phyloP scores from a whole-genome alignment of 306 rosid genomes.

The Gleditsia sinensis region DNA sequence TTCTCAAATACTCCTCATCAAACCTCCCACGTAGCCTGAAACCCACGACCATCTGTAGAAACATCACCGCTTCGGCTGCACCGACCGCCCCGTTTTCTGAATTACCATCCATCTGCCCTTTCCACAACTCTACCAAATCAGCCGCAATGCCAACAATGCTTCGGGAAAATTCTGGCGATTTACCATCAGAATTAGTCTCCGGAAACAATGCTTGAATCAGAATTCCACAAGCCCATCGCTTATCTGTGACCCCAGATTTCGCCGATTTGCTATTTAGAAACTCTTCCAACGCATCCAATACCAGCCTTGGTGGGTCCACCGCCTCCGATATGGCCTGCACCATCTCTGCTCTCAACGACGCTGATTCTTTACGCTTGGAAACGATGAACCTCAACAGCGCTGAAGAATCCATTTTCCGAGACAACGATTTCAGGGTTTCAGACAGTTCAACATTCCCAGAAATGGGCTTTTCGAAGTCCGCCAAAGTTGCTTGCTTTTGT shows the following conservation, averaged over 20 bases:
- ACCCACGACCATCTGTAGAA: slow-evolving; percentile 75
- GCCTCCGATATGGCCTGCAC: slow-evolving; percentile 60
- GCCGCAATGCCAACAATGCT: slow-evolving; percentile 56
- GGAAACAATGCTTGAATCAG: slow-evolving; percentile 69
- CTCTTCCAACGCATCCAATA: slow-evolving; percentile 63
- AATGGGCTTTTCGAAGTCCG: slow-evolving; percentile 40
- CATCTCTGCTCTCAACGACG: slow-evolving; percentile 62
- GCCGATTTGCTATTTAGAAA: slow-evolving; percentile 52
- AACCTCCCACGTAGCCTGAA: slow-evolving; percentile 51
- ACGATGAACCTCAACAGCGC: slow-evolving; percentile 58
- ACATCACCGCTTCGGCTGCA: slow-evolving; percentile 81
- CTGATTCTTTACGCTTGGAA: slow-evolving; percentile 73
- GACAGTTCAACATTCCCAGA: slow-evolving; percentile 40
- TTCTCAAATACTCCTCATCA: slow-evolving; percentile 56
- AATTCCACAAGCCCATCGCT: slow-evolving; percentile 84
- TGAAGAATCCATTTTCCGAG: slow-evolving; percentile 65
- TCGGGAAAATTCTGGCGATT: slow-evolving; percentile 45
- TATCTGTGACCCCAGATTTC: slow-evolving; percentile 72
- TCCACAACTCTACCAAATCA: slow-evolving; percentile 60
- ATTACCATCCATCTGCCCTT: slow-evolving; percentile 52
- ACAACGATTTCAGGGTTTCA: slow-evolving; percentile 53
- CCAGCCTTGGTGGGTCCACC: slow-evolving; percentile 69
- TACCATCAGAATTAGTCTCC: background rate
- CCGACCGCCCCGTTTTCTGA: slow-evolving; percentile 40
- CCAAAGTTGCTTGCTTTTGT: slow-evolving; percentile 55